Evolutionary conservation across 116 monocot genomes (phyloP).

Genomic region (Phalaenopsis hybrid): DNA sequence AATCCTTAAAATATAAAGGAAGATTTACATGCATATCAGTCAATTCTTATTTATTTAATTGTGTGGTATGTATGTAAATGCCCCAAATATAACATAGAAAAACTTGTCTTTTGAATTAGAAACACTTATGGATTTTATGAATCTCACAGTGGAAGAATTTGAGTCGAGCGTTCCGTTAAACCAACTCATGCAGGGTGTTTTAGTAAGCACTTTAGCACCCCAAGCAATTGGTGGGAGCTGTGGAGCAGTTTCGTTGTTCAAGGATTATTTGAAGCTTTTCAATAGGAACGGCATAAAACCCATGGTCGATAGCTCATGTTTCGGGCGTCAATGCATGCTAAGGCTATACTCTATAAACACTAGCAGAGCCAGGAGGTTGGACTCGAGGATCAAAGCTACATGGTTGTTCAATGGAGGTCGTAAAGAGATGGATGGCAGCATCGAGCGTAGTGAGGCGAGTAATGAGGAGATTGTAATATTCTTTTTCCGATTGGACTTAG

Average conservation of each 20-base stretch:
- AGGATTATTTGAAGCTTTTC: conserved; percentile 15
- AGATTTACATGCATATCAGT: too few species aligned
- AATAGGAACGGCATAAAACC: conserved; percentile 10
- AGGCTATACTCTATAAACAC: conserved; percentile 9
- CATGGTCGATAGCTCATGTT: conserved; percentile 15
- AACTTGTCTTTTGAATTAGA: not conserved
- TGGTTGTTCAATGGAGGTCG: conserved; percentile 55
- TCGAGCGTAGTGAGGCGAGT: conserved; percentile 77
- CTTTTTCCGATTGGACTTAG: conserved; percentile 83
- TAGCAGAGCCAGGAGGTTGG: conserved; percentile 9
- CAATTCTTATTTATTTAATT: too few species aligned
- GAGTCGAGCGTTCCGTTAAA: not conserved
- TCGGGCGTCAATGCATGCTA: conserved; percentile 4
- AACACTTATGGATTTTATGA: not conserved
- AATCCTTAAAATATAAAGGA: not conserved
- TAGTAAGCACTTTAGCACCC: conserved; percentile 21
- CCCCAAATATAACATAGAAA: not conserved
- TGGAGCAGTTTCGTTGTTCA: conserved; percentile 16
- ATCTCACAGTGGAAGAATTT: not conserved
- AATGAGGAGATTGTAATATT: conserved; percentile 86
- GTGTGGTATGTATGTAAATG: too few species aligned
- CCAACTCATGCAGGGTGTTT: conserved; percentile 32
- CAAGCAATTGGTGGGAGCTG: conserved; percentile 16
- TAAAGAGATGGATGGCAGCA: conserved; percentile 35
- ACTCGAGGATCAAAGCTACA: conserved; percentile 27